phyloP scores from a whole-genome alignment of 202 grass and related monocot species.

The Zizania palustris region DNA sequence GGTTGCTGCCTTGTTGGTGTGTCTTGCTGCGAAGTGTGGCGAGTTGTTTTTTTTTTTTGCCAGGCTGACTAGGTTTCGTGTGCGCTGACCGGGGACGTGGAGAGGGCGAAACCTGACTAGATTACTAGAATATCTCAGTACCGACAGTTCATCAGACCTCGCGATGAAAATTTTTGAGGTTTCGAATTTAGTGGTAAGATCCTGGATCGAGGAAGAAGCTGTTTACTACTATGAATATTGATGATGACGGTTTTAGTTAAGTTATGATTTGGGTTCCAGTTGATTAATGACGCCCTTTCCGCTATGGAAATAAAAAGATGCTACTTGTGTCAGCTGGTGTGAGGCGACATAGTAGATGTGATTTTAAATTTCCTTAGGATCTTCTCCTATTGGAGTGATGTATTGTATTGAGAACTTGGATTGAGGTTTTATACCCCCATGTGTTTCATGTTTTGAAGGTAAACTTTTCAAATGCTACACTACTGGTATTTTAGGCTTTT shows the following conservation, averaged over 20 bases:
- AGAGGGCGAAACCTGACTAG: background rate
- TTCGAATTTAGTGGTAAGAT: conserved; percentile 2
- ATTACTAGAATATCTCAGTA: background rate
- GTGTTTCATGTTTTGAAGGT: background rate
- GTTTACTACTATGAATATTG: background rate
- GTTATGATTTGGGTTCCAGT: background rate
- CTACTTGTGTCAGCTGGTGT: background rate
- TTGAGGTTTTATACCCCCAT: background rate
- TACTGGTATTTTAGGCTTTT: background rate
- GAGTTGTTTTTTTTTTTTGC: background rate
- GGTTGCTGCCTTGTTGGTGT: background rate
- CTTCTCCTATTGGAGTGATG: background rate
- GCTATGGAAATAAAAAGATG: background rate
- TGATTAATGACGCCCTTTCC: background rate
- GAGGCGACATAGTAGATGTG: background rate
- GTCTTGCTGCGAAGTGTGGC: background rate
- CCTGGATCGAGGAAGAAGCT: background rate
- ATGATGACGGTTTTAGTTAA: background rate
- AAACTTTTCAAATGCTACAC: too few species aligned
- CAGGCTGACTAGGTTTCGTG: background rate
- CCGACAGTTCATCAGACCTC: too few species aligned
- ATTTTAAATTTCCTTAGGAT: background rate
- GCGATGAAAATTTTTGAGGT: background rate
- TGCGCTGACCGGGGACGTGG: background rate
- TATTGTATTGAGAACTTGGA: background rate